Evolutionary conservation across 1,139 yeast genomes (phyloP), one percentile per base, ranked within the genome.

Genomic region (Kurtzmaniella quercitrusa): DNA sequence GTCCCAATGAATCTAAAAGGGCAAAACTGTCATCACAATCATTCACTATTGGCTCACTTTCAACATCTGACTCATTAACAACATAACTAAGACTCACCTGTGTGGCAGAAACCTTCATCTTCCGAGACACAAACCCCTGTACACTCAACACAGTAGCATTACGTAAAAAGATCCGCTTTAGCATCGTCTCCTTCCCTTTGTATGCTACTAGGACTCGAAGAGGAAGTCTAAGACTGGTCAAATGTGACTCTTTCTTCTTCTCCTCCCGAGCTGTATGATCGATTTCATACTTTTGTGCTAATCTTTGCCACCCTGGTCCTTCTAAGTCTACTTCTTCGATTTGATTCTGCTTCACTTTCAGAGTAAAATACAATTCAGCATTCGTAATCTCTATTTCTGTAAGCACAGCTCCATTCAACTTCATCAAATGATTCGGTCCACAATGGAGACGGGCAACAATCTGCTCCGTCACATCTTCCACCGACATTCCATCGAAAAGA

Each of bases 351-450:
- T 56, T 58, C 0, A 83, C 80, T 50, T 73, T 72, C 2, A 82
- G 72, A 29, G 85, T 67, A 50, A 85, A 82, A 54, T 77, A 87
- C 3, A 86, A 58, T 54, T 88, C 95, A 0, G 87, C 83, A 50
- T 83, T 85, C 2, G 50, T 50, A 25, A 89, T 68, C 44, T 82
- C 85, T 1, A 64, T 70, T 1, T 46, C 46, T 1, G 66, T 56
- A 7, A 87, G 62, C 0, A 41, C 41, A 1, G 79, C 70, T 1
- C 95, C 95, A 53, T 89, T 81, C 15, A 89, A 59, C 19, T 64
- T 64, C 2, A 43, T 37, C 0, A 82, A 42, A 0, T 50, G 46
- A 1, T 58, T 57, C 12, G 46, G 27, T 1, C 31, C 19, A 43
- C 69, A 64, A 10, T 55, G 54, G 34, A 81, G 62, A 31, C 91